Base-by-base conservation (phyloP, 306 rosid species). In the Mimosa pudica region DNA sequence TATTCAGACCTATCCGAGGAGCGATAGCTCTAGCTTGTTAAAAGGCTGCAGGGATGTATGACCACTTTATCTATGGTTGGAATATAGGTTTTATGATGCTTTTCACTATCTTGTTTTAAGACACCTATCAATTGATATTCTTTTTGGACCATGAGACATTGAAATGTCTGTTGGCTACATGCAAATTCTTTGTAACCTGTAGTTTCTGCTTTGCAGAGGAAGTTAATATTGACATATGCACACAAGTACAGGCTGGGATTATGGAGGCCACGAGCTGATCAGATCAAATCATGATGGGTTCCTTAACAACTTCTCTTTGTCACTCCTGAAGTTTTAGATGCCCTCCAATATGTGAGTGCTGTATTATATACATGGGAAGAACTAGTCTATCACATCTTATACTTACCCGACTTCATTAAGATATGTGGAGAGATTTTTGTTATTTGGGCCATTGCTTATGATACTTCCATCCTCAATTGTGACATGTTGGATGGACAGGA, bases 231-330 rank as follows among this genome's bases (percentile, higher is more conserved):
- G 89, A 88, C 85, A 78, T 84, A 89, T 66, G 66, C 89, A 60
- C 97, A 94, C 88, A 92, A 94, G 88, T 94, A 89, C 82, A 82
- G 93, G 86, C 86, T 92, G 54, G 97, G 98, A 85, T 86, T 92
- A 9, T 94, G 97, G 97, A 90, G 92, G 84, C 98, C 97, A 51
- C 89, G 82, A 42, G 90, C 88, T 45, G 86, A 79, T 55, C 82
- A 79, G 24, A 10, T 89, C 70, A 91, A 89, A 73, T 60, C 88
- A 14, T 89, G 85, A 87, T 72, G 79, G 69, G 62, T 79, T 51
- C 68, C 38, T 66, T 41, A 7, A 66, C 71, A 57, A 77, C 79
- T 24, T 36, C 75, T 49, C 58, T 6, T 71, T 79, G 38, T 33
- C 57, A 54, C 66, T 35, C 48, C 35, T 33, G 44, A 51, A 52